These are phyloP conservation scores for Canavalia gladiata DNA, from an alignment of 306 rosid genomes.

Conservation along the genomic window DNA sequence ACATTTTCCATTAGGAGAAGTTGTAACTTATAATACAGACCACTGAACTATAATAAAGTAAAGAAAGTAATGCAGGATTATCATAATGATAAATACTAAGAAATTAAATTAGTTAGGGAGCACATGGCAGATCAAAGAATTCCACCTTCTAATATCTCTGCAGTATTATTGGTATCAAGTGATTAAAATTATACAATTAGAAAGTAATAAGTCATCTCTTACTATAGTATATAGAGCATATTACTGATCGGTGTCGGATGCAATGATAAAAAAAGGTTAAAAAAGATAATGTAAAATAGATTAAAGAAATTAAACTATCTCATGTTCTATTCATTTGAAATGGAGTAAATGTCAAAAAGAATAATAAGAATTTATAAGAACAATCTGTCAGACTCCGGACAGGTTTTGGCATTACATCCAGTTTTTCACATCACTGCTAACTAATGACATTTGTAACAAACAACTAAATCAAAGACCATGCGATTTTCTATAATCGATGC, in stretches of 20 bases:
- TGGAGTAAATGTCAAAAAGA: slow-evolving; percentile 9
- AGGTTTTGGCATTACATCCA: slow-evolving; percentile 10
- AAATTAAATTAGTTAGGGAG: slow-evolving; percentile 10
- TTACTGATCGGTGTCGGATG: neutral
- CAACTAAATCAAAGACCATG: slow-evolving; percentile 17
- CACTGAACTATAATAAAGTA: slow-evolving; percentile 8
- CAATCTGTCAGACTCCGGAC: neutral
- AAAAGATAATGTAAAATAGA: neutral
- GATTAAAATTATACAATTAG: slow-evolving; percentile 7
- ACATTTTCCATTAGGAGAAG: slow-evolving; percentile 13
- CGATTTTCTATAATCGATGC: neutral
- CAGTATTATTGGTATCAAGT: neutral
- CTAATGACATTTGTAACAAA: slow-evolving; percentile 9
- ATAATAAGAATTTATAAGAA: neutral
- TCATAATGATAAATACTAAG: slow-evolving; percentile 13
- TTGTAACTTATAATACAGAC: slow-evolving; percentile 21
- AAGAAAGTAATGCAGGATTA: neutral
- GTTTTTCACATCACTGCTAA: slow-evolving; percentile 2
- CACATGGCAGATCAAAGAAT: slow-evolving; percentile 1
- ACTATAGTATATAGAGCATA: slow-evolving; percentile 10
- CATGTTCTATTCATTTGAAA: neutral
- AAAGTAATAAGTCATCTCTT: neutral
- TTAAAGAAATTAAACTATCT: neutral
- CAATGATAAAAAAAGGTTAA: neutral
- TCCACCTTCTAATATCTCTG: slow-evolving; percentile 9